Conservation (phyloP, 371 early-diverging fungal genomes). For the Apophysomyces elegans region DNA sequence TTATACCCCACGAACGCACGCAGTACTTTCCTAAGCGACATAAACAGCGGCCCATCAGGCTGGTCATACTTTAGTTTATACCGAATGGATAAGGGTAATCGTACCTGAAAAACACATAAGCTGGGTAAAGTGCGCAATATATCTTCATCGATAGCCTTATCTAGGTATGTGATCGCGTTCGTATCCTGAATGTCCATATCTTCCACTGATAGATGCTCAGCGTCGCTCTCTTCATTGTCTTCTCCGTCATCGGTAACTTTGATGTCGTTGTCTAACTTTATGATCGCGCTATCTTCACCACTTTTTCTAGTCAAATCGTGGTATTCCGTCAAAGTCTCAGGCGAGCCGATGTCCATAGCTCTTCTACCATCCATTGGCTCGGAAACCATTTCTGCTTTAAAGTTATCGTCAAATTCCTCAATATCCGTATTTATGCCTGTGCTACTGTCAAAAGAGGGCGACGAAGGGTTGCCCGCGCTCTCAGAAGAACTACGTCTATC, state of each 20-base stretch:
- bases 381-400: neutral
- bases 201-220: slow-evolving; percentile 21
- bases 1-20: slow-evolving; percentile 47
- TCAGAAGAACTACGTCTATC: slow-evolving; percentile 13
- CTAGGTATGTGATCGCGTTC: slow-evolving; percentile 30
- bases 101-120: slow-evolving; percentile 56
- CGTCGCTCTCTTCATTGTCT: slow-evolving; percentile 14
- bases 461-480: neutral
- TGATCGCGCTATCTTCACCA: neutral
- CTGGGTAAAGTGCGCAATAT: slow-evolving; percentile 55
- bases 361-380: neutral
- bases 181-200: slow-evolving; percentile 22
- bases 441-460: neutral
- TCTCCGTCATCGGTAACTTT: slow-evolving; percentile 22
- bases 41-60: slow-evolving; percentile 55
- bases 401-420: slow-evolving; percentile 10
- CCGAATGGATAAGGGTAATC: neutral
- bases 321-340: neutral
- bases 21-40: slow-evolving; percentile 43
- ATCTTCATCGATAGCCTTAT: slow-evolving; percentile 53
- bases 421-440: neutral
- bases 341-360: neutral
- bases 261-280: slow-evolving; percentile 12
- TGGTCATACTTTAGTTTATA: slow-evolving; percentile 7
- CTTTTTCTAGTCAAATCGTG: neutral